Evolutionary conservation across 352 stramenopile species (phyloP), one percentile per base, ranked within the genome.

Genomic region (Phytopythium aichiense): DNA sequence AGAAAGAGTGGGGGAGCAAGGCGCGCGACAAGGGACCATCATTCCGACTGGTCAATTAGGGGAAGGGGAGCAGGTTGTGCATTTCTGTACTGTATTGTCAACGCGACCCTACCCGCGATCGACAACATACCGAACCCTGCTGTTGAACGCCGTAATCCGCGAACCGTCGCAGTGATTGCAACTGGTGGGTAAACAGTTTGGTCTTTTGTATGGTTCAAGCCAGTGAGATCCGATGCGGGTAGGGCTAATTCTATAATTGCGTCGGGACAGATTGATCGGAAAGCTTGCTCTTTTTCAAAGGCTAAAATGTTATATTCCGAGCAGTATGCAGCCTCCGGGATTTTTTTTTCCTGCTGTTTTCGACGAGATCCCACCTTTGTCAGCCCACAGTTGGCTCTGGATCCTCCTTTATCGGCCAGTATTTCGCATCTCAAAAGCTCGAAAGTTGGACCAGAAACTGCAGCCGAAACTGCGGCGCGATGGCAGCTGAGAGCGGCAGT

Each of bases 281-380:
- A 38, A 38, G 33, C 33, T 13, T 37, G 31, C 31, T 37, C n/a
- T n/a, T n/a, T n/a, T n/a, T 1, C 25, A 30, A 30, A 30, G 25
- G 25, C 1, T 30, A 30, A 30, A 30, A 1, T 30, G 25, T 30
- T 30, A 30, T 30, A 1, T 3, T 30, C 25, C 25, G 25, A 30
- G 3, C 3, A 30, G 25, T 30, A 30, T 30, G 25, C 25, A 31
- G 28, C 28, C 28, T 31, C 28, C 7, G 28, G 28, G 28, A 5
- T 7, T 31, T 31, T 2, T 30, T 22, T 45, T n/a, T 22, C 40
- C 40, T 45, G 40, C 40, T 22, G 40, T 45, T 52, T 33, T 52
- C 18, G 46, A 33, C 46, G 46, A 52, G 46, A 52, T 52, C 46
- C 46, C 46, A 52, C 46, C 46, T 52, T 52, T 52, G 46, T 52